phyloP scores from a whole-genome alignment of 1,284 basidiomycete species.

The Xerocomus amazonicus region DNA sequence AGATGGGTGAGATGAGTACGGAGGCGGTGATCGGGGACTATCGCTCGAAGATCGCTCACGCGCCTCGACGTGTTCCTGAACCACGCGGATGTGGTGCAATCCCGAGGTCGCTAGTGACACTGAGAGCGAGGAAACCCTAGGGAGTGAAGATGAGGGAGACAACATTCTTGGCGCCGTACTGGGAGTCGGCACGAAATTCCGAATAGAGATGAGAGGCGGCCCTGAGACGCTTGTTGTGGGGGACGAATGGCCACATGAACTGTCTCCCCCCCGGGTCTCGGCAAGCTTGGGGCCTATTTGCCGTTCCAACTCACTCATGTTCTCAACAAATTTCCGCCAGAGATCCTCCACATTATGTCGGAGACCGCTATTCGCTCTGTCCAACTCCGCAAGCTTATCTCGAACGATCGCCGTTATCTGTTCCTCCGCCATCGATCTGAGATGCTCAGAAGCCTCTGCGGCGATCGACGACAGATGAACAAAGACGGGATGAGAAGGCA shows the following conservation, averaged over 20 bases:
- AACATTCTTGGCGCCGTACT: constrained; percentile 36
- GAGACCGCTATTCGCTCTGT: constrained; percentile 52
- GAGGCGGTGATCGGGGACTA: constrained; percentile 31
- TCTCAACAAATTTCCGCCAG: constrained; percentile 58
- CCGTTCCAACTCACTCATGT: constrained; percentile 46
- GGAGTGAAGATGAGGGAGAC: constrained; percentile 33
- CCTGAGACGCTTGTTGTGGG: constrained; percentile 19
- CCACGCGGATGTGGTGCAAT: constrained; percentile 49
- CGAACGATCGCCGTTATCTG: constrained; percentile 53
- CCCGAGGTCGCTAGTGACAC: constrained; percentile 60
- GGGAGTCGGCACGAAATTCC: constrained; percentile 54
- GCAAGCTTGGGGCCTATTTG: constrained; percentile 29
- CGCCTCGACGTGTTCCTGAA: constrained; percentile 11
- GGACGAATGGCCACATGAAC: constrained; percentile 20
- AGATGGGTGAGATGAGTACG: constrained; percentile 34
- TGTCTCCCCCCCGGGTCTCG: constrained; percentile 22
- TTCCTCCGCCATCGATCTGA: constrained; percentile 57
- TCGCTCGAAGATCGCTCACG: constrained; percentile 13
- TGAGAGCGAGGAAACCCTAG: constrained; percentile 60
- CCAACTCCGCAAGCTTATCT: constrained; percentile 55
- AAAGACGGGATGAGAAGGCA: constrained; percentile 71
- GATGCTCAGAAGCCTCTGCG: constrained; percentile 47
- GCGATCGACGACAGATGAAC: constrained; percentile 59
- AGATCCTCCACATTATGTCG: constrained; percentile 57
- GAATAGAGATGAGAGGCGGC: constrained; percentile 34